These are phyloP conservation scores for Chaetomiaceae sp. DNA, from an alignment of 2,329 filamentous ascomycete genomes.

Conservation along the genomic window DNA sequence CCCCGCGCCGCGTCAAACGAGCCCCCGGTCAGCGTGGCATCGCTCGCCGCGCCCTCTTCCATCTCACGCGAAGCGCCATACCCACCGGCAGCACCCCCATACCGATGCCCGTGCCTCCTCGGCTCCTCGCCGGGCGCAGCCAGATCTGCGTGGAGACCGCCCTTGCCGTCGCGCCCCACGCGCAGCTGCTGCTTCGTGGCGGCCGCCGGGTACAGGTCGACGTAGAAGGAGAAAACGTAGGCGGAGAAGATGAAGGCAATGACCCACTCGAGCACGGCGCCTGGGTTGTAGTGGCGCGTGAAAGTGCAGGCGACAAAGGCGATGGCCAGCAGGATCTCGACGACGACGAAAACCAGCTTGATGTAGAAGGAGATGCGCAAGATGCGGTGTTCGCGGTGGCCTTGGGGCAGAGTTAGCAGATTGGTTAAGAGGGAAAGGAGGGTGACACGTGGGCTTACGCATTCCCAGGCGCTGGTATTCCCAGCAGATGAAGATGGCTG, in stretches of 20 bases:
- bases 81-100: too few species aligned
- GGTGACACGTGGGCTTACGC: conserved; percentile 36
- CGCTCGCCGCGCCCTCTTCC: conserved; percentile 13
- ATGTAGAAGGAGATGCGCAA: conserved; percentile 77
- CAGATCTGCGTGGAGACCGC: background rate
- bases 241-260: conserved; percentile 81
- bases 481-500: conserved; percentile 80
- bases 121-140: background rate
- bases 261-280: conserved; percentile 72
- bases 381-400: conserved; percentile 68
- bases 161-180: background rate
- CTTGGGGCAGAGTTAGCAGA: too few species aligned
- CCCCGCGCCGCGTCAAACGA: conserved; percentile 1
- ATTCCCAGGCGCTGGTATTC: conserved; percentile 84
- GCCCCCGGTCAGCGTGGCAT: background rate
- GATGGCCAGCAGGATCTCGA: conserved; percentile 68
- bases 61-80: conserved; percentile 12
- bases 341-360: conserved; percentile 76
- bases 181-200: conserved; percentile 37
- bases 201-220: conserved; percentile 79
- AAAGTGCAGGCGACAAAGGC: conserved; percentile 60
- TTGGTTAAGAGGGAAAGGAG: background rate
- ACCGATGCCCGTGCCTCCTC: background rate
- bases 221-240: conserved; percentile 78
- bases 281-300: conserved; percentile 50